A percentile compares a stretch with the other conserved stretches of the same genome.
Conservation (phyloP, 2,329 filamentous ascomycete genomes). For the Ophiostoma australiae region DNA sequence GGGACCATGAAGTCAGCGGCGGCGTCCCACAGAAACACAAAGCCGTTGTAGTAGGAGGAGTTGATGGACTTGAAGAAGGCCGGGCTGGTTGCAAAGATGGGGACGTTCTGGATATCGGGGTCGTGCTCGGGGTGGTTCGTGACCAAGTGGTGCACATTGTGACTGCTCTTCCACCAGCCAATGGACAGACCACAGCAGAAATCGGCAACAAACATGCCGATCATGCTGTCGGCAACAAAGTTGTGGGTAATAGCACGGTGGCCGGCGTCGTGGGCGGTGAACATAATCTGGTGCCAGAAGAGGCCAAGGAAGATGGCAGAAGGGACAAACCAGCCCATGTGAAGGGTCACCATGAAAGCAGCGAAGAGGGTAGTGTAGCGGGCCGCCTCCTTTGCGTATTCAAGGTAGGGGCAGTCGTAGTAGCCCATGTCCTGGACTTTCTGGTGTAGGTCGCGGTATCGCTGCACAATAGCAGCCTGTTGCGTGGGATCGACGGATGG, state of each 20-base stretch:
- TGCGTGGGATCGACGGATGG: slow-evolving; percentile 51
- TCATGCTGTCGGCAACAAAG: slow-evolving; percentile 54
- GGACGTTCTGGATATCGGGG: slow-evolving; percentile 61
- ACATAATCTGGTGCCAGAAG: slow-evolving; percentile 67
- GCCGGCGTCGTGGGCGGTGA: slow-evolving; percentile 61
- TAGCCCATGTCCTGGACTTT: slow-evolving; percentile 50
- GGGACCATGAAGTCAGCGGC: slow-evolving; percentile 55
- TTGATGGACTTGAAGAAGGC: slow-evolving; percentile 59
- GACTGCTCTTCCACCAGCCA: slow-evolving; percentile 65
- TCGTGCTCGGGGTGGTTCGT: slow-evolving; percentile 60
- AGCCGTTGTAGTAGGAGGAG: slow-evolving; percentile 60
- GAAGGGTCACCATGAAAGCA: slow-evolving; percentile 44
- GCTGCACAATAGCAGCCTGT: slow-evolving; percentile 50
- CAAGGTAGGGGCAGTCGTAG: slow-evolving; percentile 54
- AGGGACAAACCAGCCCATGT: slow-evolving; percentile 50
- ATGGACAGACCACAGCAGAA: slow-evolving; percentile 62
- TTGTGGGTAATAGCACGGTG: slow-evolving; percentile 59
- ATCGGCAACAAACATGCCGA: slow-evolving; percentile 59
- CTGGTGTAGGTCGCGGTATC: slow-evolving; percentile 54
- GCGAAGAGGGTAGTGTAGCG: slow-evolving; percentile 51
- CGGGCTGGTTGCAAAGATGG: slow-evolving; percentile 63
- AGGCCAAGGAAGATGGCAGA: slow-evolving; percentile 56
- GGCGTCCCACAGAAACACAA: slow-evolving; percentile 58
- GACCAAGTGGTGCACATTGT: slow-evolving; percentile 64
- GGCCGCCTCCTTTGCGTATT: slow-evolving; percentile 54